These are phyloP conservation scores for Diversispora eburnea DNA, from an alignment of 192 early-diverging fungal genomes.

Conservation along the genomic window DNA sequence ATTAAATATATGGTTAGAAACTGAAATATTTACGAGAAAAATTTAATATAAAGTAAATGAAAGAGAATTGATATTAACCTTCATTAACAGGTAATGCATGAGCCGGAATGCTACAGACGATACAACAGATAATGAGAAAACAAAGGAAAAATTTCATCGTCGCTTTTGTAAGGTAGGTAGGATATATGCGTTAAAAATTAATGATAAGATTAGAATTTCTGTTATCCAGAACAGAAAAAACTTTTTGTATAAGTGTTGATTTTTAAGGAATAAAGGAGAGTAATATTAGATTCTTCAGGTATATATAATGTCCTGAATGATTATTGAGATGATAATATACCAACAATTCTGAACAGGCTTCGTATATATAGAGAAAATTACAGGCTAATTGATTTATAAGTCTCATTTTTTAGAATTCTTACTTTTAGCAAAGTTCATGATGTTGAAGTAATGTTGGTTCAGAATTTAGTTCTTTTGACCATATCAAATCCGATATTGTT, in stretches of 20 bases:
- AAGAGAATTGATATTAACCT: slow-evolving; percentile 29
- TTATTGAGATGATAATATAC: too few relatives aligned
- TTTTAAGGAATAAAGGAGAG: too few relatives aligned
- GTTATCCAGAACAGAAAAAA: slow-evolving; percentile 27
- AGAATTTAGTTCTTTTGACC: too few relatives aligned
- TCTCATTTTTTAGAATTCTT: too few relatives aligned
- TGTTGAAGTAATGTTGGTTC: too few relatives aligned
- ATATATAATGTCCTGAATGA: too few relatives aligned
- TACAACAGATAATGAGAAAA: slow-evolving; percentile 24
- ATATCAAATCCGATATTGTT: too few relatives aligned
- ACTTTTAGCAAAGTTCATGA: too few relatives aligned
- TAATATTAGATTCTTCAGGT: too few relatives aligned
- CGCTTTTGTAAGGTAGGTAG: slow-evolving; percentile 16
- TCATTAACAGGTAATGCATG: slow-evolving; percentile 21
- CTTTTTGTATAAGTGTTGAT: slow-evolving; percentile 6
- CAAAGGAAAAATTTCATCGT: slow-evolving; percentile 21
- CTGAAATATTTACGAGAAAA: slow-evolving; percentile 23
- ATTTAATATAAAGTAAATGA: slow-evolving; percentile 29
- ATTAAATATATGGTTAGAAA: slow-evolving; percentile 21
- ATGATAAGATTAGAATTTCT: slow-evolving; percentile 17
- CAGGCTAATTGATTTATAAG: too few relatives aligned
- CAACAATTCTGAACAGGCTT: too few relatives aligned
- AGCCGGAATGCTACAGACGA: slow-evolving; percentile 17
- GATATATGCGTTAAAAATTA: slow-evolving; percentile 24
- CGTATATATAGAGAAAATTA: too few relatives aligned